These are phyloP conservation scores for Rhodotorula diobovata DNA, from an alignment of 768 basidiomycete species.

Conservation along the genomic window DNA sequence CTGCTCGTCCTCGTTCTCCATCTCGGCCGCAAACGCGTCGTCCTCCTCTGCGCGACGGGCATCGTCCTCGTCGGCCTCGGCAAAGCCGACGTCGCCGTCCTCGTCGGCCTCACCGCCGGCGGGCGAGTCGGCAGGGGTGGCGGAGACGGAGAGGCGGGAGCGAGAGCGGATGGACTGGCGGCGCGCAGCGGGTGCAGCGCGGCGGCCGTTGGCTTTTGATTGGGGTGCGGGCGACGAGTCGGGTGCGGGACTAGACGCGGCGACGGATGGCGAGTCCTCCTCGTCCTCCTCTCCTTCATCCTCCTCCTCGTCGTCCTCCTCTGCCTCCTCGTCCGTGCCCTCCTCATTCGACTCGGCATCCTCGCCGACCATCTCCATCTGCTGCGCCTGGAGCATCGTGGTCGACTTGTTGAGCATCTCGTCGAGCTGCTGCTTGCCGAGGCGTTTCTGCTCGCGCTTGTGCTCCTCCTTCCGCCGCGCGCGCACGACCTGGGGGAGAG, in stretches of 20 bases:
- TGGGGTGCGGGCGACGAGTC: constrained; percentile 3
- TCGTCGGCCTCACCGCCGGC: constrained; percentile 44
- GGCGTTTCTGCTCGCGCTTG: constrained; percentile 71
- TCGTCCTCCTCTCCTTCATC: constrained; percentile 44
- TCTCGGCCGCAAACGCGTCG: constrained; percentile 51
- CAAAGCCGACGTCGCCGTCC: constrained; percentile 45
- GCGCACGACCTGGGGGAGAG: constrained; percentile 61
- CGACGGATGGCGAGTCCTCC: constrained; percentile 24
- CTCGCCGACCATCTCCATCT: constrained; percentile 60
- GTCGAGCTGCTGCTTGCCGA: constrained; percentile 80
- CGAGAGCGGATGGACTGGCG: background rate
- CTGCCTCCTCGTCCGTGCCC: constrained; percentile 43
- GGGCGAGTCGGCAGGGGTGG: constrained; percentile 23
- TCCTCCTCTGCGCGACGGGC: constrained; percentile 50
- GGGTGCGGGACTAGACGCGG: background rate
- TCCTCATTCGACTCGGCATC: constrained; percentile 40
- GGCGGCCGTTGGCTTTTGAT: background rate
- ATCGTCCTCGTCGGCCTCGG: constrained; percentile 44
- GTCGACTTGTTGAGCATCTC: constrained; percentile 85
- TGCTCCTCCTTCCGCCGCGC: constrained; percentile 61
- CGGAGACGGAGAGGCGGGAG: constrained; percentile 26
- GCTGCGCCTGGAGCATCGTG: constrained; percentile 76
- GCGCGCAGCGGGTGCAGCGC: background rate
- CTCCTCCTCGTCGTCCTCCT: constrained; percentile 38
- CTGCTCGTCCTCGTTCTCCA: constrained; percentile 48